Base-by-base conservation (phyloP, 768 basidiomycete genomes). In the Gyrodon lividus region DNA sequence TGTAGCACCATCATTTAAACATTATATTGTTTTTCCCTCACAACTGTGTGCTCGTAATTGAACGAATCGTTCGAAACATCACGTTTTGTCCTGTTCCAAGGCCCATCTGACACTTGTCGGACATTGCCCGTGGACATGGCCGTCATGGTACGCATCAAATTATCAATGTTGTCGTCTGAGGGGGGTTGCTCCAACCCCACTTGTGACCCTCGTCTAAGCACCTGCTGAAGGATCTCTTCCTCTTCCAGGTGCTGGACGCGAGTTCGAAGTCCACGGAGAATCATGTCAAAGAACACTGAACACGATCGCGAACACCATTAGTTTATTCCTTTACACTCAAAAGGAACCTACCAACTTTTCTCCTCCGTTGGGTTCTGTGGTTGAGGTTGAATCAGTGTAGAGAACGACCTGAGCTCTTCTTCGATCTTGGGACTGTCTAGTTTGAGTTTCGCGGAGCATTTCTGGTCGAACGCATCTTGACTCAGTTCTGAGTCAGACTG, bases 61-160 rank as follows among this genome's bases (percentile, higher is more conserved):
- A 69, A 56, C 6, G 58, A 65, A 40, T 60, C 51, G 35, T 46
- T 56, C 7, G 51, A 47, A 37, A 28, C 31, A 33, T 56, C 44
- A 28, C 9, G 37, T 10, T 48, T 30, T 41, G 40, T 43, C 45
- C 52, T 59, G 35, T 65, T 69, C 69, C 68, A 69, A 44, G 68
- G 68, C 2, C 68, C 68, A 16, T 70, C 58, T 19, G 55, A 55
- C 50, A 60, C n/a, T n/a, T 51, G 54, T 6, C 38, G 53, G 14
- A 20, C 31, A 47, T 58, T 51, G 46, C 28, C 28, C 20, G 61
- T 52, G n/a, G 68, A 57, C 35, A 57, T 57, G 26, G 46, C 23
- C 68, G 77, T 70, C 64, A 78, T 69, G 47, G 68, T 70, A 30
- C 63, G 68, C 72, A 78, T 72, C 52, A 78, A 64, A 7, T 51